Percentiles rank a stretch among this genome's conserved stretches.
Evolutionary conservation across 352 stramenopile genomes (phyloP).

Genomic region (Globisporangium iwayamae): DNA sequence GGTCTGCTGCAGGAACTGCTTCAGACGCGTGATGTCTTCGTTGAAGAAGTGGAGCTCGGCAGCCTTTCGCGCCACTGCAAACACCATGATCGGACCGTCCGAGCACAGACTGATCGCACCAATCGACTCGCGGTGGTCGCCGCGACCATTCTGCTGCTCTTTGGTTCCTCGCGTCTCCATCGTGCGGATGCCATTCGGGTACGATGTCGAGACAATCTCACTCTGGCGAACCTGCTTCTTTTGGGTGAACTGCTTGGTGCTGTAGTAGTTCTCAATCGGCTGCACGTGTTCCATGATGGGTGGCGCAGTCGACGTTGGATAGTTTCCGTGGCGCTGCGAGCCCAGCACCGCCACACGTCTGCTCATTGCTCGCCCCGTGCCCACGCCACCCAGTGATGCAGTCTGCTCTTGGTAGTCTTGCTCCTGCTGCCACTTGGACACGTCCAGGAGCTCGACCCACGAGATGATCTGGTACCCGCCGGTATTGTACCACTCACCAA

Average conservation of each 20-base stretch:
- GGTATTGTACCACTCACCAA: slow-evolving; percentile 89
- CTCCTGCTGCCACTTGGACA: slow-evolving; percentile 80
- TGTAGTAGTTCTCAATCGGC: slow-evolving; percentile 49
- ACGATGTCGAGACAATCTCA: slow-evolving; percentile 76
- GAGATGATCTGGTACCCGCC: slow-evolving; percentile 79
- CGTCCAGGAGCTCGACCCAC: slow-evolving; percentile 83
- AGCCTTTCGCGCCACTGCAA: slow-evolving; percentile 59
- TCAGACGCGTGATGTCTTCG: slow-evolving; percentile 66
- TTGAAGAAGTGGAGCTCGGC: slow-evolving; percentile 83
- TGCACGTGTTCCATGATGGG: slow-evolving; percentile 47
- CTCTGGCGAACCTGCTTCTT: slow-evolving; percentile 77
- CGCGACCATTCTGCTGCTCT: slow-evolving; percentile 6
- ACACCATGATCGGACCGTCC: slow-evolving; percentile 80
- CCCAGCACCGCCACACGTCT: slow-evolving; percentile 32
- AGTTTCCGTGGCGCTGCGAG: slow-evolving; percentile 48
- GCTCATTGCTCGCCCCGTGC: slow-evolving; percentile 22
- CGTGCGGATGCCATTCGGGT: slow-evolving; percentile 31
- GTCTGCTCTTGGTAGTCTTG: slow-evolving; percentile 62
- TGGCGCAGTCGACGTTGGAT: slow-evolving; percentile 34
- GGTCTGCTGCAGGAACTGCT: slow-evolving; percentile 63
- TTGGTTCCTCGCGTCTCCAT: slow-evolving; percentile 14
- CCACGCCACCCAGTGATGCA: slow-evolving; percentile 22
- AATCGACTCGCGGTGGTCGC: slow-evolving; percentile 34
- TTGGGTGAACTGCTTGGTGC: slow-evolving; percentile 47
- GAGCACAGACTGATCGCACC: slow-evolving; percentile 50